Evolutionary conservation across 208 protist genomes (phyloP), one percentile per base, ranked within the genome.

Genomic region (Histomonas meleagridis): DNA sequence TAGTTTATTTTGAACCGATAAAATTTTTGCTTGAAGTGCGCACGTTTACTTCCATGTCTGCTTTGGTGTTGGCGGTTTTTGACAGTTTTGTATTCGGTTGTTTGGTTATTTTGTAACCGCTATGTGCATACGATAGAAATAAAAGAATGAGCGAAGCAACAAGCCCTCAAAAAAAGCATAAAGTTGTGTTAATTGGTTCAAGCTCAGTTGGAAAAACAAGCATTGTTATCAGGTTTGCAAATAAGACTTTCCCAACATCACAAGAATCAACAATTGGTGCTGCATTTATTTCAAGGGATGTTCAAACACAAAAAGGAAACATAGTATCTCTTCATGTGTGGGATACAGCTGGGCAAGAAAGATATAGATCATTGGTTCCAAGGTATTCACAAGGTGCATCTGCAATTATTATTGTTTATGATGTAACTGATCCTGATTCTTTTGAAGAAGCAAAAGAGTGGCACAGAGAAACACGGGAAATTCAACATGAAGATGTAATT

Each of bases 261-360:
- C 76, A 86, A 55, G 76, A 86, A 57, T 86, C 76, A 32, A 86
- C 76, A n/a, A 86, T 86, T 35, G 76, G 76, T 32, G 76, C 76
- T 86, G 76, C 76, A 40, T 86, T 86, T 28, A 86, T 86, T 18
- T 86, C 76, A 7, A 0, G 76, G 4, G 76, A 86, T 86, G 38
- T 86, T 38, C 46, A 86, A 86, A 86, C 76, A 38, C 46, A 86
- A 16, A 51, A 86, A 86, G 76, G 76, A 16, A 32, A 16, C 0
- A 35, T 86, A 38, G n/a, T n/a, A n/a, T 51, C 76, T 26, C 46
- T 86, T n/a, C 76, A 86, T 38, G 46, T 91, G 18, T 91, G 86
- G 86, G 86, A 91, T 91, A 91, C 86, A 26, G 86, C 86, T 14
- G 86, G 86, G 0, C 86, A 91, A 69, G 86, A 91, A 69, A 32